Conservation (phyloP, 805 yeast genomes). For the Cyberlindnera japonica region DNA sequence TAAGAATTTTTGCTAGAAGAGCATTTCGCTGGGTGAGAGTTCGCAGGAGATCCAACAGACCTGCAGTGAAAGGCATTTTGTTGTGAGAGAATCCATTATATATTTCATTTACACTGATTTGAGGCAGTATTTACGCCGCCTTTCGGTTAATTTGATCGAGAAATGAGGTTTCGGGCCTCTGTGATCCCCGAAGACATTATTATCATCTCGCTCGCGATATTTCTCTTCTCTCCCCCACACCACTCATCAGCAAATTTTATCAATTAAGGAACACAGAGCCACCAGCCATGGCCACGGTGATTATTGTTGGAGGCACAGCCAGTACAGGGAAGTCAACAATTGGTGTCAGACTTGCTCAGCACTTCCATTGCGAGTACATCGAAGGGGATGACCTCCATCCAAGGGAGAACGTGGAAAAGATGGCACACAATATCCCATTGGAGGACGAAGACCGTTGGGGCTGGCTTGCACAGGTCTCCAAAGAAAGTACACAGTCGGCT, state of each 20-base stretch:
- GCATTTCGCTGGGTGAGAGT: background rate
- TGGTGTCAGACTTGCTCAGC: slow-evolving; percentile 47
- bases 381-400: slow-evolving; percentile 91
- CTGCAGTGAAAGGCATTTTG: background rate
- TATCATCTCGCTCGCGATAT: background rate
- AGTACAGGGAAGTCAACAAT: slow-evolving; percentile 93
- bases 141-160: too few relatives aligned
- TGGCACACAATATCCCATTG: slow-evolving; percentile 77
- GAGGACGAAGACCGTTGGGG: slow-evolving; percentile 91
- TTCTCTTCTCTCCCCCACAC: background rate
- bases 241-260: background rate
- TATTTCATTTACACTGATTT: background rate
- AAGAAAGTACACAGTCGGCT: slow-evolving; percentile 38
- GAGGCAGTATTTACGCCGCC: too few relatives aligned
- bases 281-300: slow-evolving; percentile 32
- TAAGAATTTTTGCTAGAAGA: background rate
- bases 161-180: too few relatives aligned
- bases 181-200: too few relatives aligned
- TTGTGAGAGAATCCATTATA: background rate
- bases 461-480: slow-evolving; percentile 64
- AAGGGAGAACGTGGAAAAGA: slow-evolving; percentile 66
- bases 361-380: slow-evolving; percentile 51
- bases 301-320: slow-evolving; percentile 90
- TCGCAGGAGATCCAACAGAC: background rate
- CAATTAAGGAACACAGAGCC: background rate